phyloP scores from a whole-genome alignment of 345 rosid species.

The Euphorbia pulcherrima region DNA sequence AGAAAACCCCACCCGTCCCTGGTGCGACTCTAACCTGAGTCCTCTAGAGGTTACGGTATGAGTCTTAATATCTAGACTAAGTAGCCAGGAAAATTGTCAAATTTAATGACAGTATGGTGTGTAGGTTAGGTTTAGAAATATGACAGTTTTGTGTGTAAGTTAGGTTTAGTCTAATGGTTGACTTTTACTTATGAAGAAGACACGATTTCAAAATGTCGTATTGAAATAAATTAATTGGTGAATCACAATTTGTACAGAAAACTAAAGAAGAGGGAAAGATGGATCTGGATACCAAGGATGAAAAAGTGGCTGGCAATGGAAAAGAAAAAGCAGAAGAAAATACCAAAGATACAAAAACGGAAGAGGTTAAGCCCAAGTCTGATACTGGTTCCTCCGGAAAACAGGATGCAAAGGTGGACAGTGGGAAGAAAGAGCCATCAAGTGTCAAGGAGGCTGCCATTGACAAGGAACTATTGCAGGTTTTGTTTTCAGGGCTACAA shows the following conservation, averaged over 20 bases:
- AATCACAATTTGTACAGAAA: conserved; percentile 31
- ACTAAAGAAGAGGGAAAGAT: conserved; percentile 38
- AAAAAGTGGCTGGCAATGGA: conserved; percentile 22
- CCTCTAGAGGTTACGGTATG: too few relatives aligned
- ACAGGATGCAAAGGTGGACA: conserved; percentile 32
- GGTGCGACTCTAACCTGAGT: too few relatives aligned
- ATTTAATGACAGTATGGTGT: too few relatives aligned
- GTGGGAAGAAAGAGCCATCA: conserved; percentile 25
- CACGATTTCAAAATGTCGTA: background rate
- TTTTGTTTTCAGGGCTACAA: conserved; percentile 18
- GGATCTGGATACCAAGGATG: conserved; percentile 34
- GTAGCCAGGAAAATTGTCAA: too few relatives aligned
- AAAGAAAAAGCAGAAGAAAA: conserved; percentile 32
- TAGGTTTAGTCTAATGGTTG: background rate
- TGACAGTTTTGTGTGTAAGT: too few relatives aligned
- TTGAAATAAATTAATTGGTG: conserved; percentile 1
- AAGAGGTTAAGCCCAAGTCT: conserved; percentile 33
- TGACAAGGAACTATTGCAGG: conserved; percentile 85
- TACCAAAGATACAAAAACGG: conserved; percentile 34
- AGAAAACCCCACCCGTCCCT: too few relatives aligned
- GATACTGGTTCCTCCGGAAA: conserved; percentile 28
- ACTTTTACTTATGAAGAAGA: background rate
- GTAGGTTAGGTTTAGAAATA: too few relatives aligned
- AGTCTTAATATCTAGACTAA: too few relatives aligned
- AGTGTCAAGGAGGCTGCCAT: conserved; percentile 35